Evolutionary conservation across 2,329 filamentous ascomycete genomes (phyloP).

Genomic region (Penicillium sp.): DNA sequence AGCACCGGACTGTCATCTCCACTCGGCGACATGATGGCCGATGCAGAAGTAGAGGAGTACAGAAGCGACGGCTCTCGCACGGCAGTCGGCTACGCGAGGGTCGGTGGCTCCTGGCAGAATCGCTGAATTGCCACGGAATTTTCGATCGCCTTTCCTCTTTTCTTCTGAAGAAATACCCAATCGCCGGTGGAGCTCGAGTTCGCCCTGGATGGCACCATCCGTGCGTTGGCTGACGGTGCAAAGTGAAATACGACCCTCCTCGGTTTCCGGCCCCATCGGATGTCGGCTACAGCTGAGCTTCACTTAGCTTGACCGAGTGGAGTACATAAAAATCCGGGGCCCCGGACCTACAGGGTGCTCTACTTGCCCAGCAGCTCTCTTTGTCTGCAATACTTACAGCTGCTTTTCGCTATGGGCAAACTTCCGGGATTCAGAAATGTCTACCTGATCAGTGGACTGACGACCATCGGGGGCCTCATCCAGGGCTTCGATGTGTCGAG

Average conservation of each 20-base stretch:
- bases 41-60: background rate
- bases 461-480: slow-evolving; percentile 22
- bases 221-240: slow-evolving; percentile 8
- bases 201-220: slow-evolving; percentile 10
- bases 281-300: slow-evolving; percentile 13
- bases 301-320: slow-evolving; percentile 6
- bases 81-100: slow-evolving; percentile 14
- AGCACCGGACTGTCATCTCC: slow-evolving; percentile 8
- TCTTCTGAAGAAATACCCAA: background rate
- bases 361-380: background rate
- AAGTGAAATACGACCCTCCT: background rate
- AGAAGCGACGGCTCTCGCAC: slow-evolving; percentile 18
- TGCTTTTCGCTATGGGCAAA: slow-evolving; percentile 16
- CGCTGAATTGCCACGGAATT: background rate
- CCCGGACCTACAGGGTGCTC: slow-evolving; percentile 11
- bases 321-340: slow-evolving; percentile 24
- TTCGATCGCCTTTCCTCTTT: background rate
- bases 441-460: slow-evolving; percentile 20
- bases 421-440: slow-evolving; percentile 17
- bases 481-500: slow-evolving; percentile 24
- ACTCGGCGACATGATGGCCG: slow-evolving; percentile 14
- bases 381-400: background rate
- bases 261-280: slow-evolving; percentile 15
- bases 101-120: slow-evolving; percentile 18
- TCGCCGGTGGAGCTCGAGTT: background rate